phyloP scores from a whole-genome alignment of 257 asterid species.

The Solanum virginianum region DNA sequence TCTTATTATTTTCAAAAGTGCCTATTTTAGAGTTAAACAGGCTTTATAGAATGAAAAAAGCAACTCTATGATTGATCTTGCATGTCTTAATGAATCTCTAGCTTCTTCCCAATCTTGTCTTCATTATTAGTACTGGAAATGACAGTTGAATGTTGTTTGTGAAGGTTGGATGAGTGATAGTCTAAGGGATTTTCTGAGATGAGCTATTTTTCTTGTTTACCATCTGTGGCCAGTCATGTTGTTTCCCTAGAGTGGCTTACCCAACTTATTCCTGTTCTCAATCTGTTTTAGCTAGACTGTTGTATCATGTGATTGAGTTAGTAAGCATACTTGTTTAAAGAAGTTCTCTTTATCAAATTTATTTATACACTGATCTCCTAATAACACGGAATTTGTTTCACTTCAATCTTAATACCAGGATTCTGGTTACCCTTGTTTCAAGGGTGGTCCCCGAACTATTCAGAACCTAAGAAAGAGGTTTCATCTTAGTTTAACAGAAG shows the following conservation, averaged over 20 bases:
- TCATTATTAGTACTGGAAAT: neutral
- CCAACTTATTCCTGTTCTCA: neutral
- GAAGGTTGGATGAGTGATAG: neutral
- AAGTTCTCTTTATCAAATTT: neutral
- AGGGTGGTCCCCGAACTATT: conserved; percentile 93
- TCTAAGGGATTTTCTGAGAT: neutral
- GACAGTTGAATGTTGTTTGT: neutral
- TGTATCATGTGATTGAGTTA: neutral
- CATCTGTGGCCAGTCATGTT: neutral
- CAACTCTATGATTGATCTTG: neutral
- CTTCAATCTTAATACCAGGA: conserved; percentile 37
- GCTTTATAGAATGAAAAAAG: neutral
- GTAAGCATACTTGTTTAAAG: neutral
- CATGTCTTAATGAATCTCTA: neutral
- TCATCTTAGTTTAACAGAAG: conserved; percentile 95
- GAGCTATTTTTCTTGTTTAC: neutral
- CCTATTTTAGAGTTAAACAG: neutral
- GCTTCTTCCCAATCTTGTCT: neutral
- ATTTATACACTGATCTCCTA: neutral
- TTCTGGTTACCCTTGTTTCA: conserved; percentile 97
- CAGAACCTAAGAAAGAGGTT: conserved; percentile 96
- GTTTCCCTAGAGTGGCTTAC: neutral
- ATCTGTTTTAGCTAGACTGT: neutral
- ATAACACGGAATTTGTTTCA: neutral
- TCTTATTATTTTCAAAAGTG: neutral